Evolutionary conservation across 768 basidiomycete genomes (phyloP).

Genomic region (Tulasnella sp.): DNA sequence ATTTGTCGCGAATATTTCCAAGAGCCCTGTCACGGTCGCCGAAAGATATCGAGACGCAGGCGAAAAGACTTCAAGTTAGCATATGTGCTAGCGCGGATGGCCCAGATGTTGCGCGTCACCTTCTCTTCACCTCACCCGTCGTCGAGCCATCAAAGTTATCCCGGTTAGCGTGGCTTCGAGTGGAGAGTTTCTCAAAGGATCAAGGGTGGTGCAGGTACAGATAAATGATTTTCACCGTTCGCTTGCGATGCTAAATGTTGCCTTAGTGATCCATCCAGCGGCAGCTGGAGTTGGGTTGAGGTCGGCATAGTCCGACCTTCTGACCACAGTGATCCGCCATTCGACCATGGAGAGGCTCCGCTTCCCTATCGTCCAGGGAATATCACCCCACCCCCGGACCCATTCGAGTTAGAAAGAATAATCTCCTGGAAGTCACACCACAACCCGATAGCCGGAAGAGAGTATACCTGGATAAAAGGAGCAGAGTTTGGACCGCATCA

Average conservation of each 20-base stretch:
- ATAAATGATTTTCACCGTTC: not conserved
- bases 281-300: slow-evolving; percentile 14
- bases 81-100: not conserved
- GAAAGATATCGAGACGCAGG: not conserved
- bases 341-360: not conserved
- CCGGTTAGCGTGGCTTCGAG: not conserved
- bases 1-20: not conserved
- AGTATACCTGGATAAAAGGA: not conserved
- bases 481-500: not conserved
- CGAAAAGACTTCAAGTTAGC: not conserved
- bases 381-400: not conserved
- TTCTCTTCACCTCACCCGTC: not conserved
- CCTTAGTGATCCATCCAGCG: not conserved
- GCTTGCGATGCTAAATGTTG: not conserved
- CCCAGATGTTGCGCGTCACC: not conserved
- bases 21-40: not conserved
- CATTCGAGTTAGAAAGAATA: not conserved
- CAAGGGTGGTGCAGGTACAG: slow-evolving; percentile 9
- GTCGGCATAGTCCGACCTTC: not conserved
- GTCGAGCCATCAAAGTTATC: not conserved
- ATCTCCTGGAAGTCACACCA: not conserved
- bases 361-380: not conserved
- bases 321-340: not conserved
- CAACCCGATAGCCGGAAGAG: not conserved
- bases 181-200: slow-evolving; percentile 6